Conservation (phyloP, 768 basidiomycete genomes). For the Coprinopsis strossmayeri region DNA sequence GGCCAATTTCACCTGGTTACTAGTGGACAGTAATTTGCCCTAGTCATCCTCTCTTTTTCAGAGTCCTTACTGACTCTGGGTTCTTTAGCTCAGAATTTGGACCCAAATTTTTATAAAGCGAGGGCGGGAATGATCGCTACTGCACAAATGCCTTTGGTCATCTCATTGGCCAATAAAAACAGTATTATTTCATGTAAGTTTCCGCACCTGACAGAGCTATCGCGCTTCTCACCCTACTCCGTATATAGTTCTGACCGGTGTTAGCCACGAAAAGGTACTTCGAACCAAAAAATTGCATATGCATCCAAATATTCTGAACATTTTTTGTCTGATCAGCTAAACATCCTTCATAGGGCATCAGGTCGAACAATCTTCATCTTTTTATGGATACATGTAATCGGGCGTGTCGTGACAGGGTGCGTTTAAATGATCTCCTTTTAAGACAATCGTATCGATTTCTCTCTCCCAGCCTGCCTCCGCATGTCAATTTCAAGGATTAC, state of each 20-base stretch:
- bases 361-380: slow-evolving; percentile 34
- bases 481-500: slow-evolving; percentile 27
- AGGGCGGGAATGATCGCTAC: slow-evolving; percentile 37
- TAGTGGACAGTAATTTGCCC: slow-evolving; percentile 36
- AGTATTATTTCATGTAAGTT: slow-evolving; percentile 45
- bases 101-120: slow-evolving; percentile 27
- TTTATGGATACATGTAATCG: slow-evolving; percentile 37
- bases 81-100: slow-evolving; percentile 26
- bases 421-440: neutral
- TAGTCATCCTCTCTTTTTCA: neutral
- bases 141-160: slow-evolving; percentile 44
- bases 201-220: neutral
- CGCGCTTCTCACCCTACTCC: neutral
- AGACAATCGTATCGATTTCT: neutral
- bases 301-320: too few species aligned
- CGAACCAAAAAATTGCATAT: too few species aligned
- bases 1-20: slow-evolving; percentile 35
- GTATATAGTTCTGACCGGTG: slow-evolving; percentile 40
- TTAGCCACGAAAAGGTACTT: slow-evolving; percentile 44
- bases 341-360: slow-evolving; percentile 38
- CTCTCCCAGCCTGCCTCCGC: slow-evolving; percentile 24
- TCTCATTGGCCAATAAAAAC: slow-evolving; percentile 52
- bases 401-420: slow-evolving; percentile 18
- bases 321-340: too few species aligned
- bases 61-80: too few species aligned